Conservation (phyloP, 768 basidiomycete species). For the Leucocoprinus leucothites region DNA sequence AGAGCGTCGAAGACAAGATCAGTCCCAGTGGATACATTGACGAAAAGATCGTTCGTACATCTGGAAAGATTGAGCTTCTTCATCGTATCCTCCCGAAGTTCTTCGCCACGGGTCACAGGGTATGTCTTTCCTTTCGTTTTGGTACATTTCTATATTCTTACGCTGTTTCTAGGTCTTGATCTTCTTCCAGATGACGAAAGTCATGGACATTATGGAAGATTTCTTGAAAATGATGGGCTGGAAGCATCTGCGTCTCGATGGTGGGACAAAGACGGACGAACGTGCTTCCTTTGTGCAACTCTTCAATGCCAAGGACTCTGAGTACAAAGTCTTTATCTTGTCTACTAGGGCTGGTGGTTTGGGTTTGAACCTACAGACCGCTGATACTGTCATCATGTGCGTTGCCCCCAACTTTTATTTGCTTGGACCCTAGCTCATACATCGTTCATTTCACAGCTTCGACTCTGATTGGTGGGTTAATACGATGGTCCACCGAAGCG, state of each 20-base stretch:
- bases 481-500: not conserved
- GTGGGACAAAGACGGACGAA: constrained; percentile 94
- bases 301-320: constrained; percentile 89
- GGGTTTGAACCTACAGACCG: constrained; percentile 92
- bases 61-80: constrained; percentile 93
- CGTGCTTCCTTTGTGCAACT: constrained; percentile 81
- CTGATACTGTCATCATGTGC: constrained; percentile 94
- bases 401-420: constrained; percentile 23
- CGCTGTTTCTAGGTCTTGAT: constrained; percentile 71
- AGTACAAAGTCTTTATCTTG: constrained; percentile 88
- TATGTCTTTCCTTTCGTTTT: constrained; percentile 27
- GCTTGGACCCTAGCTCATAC: not conserved
- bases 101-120: constrained; percentile 88
- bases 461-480: constrained; percentile 60
- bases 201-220: constrained; percentile 98
- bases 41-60: constrained; percentile 79
- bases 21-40: constrained; percentile 80
- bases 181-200: constrained; percentile 99
- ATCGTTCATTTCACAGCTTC: constrained; percentile 51
- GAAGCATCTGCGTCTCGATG: constrained; percentile 91
- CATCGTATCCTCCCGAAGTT: constrained; percentile 93
- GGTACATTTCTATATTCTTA: constrained; percentile 1
- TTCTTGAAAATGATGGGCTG: constrained; percentile 85
- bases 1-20: constrained; percentile 92
- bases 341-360: constrained; percentile 93